Base-by-base conservation (phyloP, 768 basidiomycete species). In the Trametes gibbosa region DNA sequence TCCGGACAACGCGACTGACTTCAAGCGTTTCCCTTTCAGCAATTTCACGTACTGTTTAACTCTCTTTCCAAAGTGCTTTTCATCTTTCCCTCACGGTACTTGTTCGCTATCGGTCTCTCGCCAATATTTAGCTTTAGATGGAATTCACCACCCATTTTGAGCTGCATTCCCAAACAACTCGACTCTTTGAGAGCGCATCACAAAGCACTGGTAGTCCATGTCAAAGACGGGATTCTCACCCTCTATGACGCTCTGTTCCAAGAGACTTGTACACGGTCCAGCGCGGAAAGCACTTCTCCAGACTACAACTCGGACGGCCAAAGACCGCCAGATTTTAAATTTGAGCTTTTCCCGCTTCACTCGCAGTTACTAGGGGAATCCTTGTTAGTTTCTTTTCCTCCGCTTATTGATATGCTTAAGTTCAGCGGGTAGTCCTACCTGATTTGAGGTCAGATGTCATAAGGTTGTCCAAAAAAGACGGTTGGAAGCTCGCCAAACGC, bases 341-440 rank as follows among this genome's bases (percentile, higher is more conserved):
- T 87, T 86, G 86, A 86, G 85, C 84, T 86, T 76, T 82, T 88
- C 84, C 86, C 83, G 76, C 83, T 88, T 87, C 86, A 85, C 86
- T 87, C 83, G 84, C 86, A 84, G 86, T 84, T 87, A 87, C 86
- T 87, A 84, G 80, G 84, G 86, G 84, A 88, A 87, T 87, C 86
- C 86, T 86, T 82, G 86, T 88, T 88, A 86, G 85, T 89, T 89
- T 87, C 87, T 89, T 89, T 87, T 87, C 86, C 86, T 87, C 85
- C 82, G 82, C 86, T 89, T 86, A 87, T 86, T 88, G 84, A 87
- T 87, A 86, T 87, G 85, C 86, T 87, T 86, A 87, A 87, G 84
- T 87, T 86, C 84, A 85, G 85, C 81, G 83, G 85, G 86, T 87
- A 86, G 79, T 84, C 85, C 84, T 84, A 81, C 84, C 83, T 84